Conservation (phyloP, 257 asterid genomes). For the Nicotiana paniculata region DNA sequence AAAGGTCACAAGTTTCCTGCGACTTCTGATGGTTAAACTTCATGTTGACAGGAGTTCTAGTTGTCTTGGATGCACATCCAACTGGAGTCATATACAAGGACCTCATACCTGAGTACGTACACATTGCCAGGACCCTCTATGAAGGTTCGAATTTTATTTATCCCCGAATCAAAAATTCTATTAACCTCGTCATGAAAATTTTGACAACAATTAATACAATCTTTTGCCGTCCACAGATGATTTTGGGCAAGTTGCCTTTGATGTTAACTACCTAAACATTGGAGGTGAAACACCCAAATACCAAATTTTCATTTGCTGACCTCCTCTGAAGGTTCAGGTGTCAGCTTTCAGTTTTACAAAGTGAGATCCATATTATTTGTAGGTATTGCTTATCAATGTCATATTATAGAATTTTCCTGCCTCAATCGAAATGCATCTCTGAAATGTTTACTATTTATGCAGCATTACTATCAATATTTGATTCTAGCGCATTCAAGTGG, state of each 20-base stretch:
- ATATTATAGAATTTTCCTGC: background rate
- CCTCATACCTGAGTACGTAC: constrained; percentile 72
- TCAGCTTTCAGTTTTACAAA: background rate
- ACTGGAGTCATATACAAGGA: constrained; percentile 73
- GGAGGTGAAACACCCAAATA: constrained; percentile 49
- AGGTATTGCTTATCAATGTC: background rate
- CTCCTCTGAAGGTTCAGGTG: constrained; percentile 17
- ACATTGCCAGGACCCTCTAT: constrained; percentile 66
- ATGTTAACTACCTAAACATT: constrained; percentile 80
- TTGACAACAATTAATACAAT: background rate
- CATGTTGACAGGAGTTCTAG: constrained; percentile 65
- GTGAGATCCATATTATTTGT: background rate
- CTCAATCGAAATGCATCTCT: background rate
- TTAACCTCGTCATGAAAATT: background rate
- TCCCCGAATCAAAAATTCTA: background rate
- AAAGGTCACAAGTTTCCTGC: background rate
- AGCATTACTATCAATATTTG: background rate
- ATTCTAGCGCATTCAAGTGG: background rate
- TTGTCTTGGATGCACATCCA: constrained; percentile 85
- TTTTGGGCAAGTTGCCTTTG: constrained; percentile 73
- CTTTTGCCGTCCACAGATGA: constrained; percentile 44
- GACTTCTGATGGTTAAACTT: background rate
- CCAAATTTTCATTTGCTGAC: constrained; percentile 72
- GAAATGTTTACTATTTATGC: background rate
- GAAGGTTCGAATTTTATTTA: constrained; percentile 46